Conservation (phyloP, 164 flowering plant species). For the Annona cherimola region DNA sequence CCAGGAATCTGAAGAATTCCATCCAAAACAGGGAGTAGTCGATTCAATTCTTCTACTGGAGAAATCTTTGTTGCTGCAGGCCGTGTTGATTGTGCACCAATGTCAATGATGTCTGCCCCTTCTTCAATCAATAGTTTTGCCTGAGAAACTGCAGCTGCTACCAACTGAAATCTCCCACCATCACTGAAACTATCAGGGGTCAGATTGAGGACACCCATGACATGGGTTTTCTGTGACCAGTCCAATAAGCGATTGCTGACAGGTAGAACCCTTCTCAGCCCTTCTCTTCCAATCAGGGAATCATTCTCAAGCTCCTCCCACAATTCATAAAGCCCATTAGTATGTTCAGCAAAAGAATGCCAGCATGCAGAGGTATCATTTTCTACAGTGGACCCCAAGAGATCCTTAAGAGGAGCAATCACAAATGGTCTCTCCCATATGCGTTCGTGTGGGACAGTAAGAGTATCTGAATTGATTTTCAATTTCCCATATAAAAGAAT, state of each 20-base stretch:
- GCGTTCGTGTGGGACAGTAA: constrained; percentile 82
- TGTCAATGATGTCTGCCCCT: constrained; percentile 88
- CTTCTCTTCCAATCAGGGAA: constrained; percentile 63
- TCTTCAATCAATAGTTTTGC: constrained; percentile 61
- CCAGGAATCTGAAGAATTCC: constrained; percentile 60
- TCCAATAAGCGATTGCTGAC: constrained; percentile 64
- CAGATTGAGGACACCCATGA: constrained; percentile 85
- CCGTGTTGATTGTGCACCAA: constrained; percentile 92
- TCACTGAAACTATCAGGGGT: constrained; percentile 97
- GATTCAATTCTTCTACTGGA: constrained; percentile 66
- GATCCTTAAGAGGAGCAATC: constrained; percentile 80
- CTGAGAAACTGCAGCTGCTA: constrained; percentile 68
- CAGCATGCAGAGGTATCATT: constrained; percentile 59
- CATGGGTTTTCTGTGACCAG: constrained; percentile 68
- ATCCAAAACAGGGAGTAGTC: constrained; percentile 78
- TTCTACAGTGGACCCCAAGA: constrained; percentile 61
- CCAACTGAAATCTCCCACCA: constrained; percentile 70
- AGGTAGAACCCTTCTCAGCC: constrained; percentile 74
- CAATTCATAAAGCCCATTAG: constrained; percentile 51
- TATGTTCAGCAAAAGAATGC: constrained; percentile 58
- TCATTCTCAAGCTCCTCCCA: constrained; percentile 91
- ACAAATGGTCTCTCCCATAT: constrained; percentile 98
- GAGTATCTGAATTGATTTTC: constrained; percentile 55
- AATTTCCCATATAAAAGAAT: constrained; percentile 80
- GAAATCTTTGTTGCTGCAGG: constrained; percentile 73